Conservation (phyloP, 768 basidiomycete species). For the Tricholoma sp. region DNA sequence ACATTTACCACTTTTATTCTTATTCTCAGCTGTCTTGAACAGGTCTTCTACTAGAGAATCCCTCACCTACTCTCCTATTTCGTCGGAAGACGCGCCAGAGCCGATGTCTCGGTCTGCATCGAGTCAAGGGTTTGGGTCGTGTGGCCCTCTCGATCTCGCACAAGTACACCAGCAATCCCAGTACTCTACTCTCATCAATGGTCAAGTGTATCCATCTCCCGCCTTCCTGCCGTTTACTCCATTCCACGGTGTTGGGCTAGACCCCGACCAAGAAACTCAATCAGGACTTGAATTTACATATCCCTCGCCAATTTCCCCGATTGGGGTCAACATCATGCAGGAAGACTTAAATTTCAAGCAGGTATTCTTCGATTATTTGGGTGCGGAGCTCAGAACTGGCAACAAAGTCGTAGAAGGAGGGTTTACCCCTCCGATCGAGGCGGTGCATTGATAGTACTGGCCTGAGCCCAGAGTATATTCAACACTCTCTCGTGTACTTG, state of each 20-base stretch:
- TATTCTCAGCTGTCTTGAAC: conserved; percentile 4
- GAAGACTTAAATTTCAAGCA: not conserved
- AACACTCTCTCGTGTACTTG: not conserved
- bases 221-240: not conserved
- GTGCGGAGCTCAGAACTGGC: not conserved
- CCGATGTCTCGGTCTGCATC: conserved; percentile 10
- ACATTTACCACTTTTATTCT: not conserved
- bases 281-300: not conserved
- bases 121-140: not conserved
- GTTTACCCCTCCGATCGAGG: not conserved
- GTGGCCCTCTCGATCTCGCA: conserved; percentile 1
- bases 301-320: not conserved
- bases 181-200: not conserved
- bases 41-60: conserved; percentile 10
- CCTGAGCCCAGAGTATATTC: too few species aligned
- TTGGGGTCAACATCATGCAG: not conserved
- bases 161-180: not conserved
- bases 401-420: not conserved
- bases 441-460: not conserved
- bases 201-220: not conserved
- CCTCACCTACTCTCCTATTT: conserved; percentile 16
- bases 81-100: conserved; percentile 17
- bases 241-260: not conserved
- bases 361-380: not conserved
- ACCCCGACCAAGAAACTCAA: not conserved